Conservation (phyloP, 2,329 filamentous ascomycete genomes). For the Pyricularia grisea region DNA sequence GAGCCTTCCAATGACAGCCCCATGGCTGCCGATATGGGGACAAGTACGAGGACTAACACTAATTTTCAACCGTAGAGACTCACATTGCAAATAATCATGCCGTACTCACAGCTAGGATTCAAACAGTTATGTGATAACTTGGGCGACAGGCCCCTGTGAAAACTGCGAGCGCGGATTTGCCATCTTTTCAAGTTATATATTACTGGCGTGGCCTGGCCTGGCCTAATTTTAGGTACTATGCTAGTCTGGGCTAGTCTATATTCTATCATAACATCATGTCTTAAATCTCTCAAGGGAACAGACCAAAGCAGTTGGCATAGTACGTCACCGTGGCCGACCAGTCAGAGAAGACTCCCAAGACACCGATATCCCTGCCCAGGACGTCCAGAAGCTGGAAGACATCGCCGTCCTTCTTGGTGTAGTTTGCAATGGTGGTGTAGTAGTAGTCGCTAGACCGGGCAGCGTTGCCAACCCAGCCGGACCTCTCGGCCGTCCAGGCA, state of each 20-base stretch:
- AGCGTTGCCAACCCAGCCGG: slow-evolving; percentile 45
- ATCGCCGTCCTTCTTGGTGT: slow-evolving; percentile 54
- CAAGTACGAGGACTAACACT: too few relatives aligned
- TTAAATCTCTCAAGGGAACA: background rate
- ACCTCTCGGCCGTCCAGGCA: slow-evolving; percentile 61
- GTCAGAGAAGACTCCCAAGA: slow-evolving; percentile 56
- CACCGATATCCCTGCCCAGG: slow-evolving; percentile 49
- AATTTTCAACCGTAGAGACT: too few relatives aligned
- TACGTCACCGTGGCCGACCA: slow-evolving; percentile 62
- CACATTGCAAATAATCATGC: too few relatives aligned
- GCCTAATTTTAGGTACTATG: background rate
- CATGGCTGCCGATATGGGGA: too few relatives aligned
- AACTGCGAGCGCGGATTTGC: too few relatives aligned
- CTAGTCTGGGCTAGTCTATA: background rate
- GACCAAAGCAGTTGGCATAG: slow-evolving; percentile 60
- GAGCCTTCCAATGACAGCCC: too few relatives aligned
- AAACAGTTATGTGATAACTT: too few relatives aligned
- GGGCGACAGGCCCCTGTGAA: too few relatives aligned
- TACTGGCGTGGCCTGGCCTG: too few relatives aligned
- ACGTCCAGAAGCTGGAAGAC: slow-evolving; percentile 58
- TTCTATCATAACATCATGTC: background rate
- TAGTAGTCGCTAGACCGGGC: slow-evolving; percentile 38
- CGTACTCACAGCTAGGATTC: too few relatives aligned
- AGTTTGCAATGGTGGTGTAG: slow-evolving; percentile 43
- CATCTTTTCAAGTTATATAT: too few relatives aligned